A percentile compares a stretch with the other conserved stretches of the same genome.
Evolutionary conservation across 768 basidiomycete genomes (phyloP).

Genomic region (Termitomyces sp.): DNA sequence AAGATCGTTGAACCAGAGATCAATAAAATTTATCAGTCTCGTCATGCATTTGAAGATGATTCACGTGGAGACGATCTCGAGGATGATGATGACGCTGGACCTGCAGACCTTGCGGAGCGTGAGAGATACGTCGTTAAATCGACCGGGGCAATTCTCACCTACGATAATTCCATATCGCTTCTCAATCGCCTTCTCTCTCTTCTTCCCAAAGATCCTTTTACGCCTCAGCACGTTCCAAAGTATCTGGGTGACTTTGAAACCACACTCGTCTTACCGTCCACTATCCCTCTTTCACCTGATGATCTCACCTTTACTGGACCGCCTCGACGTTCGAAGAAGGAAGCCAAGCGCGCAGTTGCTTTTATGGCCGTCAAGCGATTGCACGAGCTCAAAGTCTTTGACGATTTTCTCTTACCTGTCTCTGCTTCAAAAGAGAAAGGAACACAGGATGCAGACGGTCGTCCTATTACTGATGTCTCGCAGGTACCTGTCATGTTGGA

Average conservation of each 20-base stretch:
- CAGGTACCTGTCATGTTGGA: constrained; percentile 49
- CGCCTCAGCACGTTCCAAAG: constrained; percentile 50
- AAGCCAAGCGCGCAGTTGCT: constrained; percentile 79
- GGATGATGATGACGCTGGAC: constrained; percentile 33
- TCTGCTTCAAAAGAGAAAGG: constrained; percentile 42
- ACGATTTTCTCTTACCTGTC: constrained; percentile 77
- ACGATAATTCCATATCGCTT: constrained; percentile 66
- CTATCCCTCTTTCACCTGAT: constrained; percentile 51
- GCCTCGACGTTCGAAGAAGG: constrained; percentile 58
- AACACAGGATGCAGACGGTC: constrained; percentile 50
- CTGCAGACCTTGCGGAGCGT: constrained; percentile 55
- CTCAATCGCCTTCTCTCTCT: constrained; percentile 75
- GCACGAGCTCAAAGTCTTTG: constrained; percentile 67
- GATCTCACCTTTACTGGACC: constrained; percentile 59
- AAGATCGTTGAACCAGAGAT: constrained; percentile 59
- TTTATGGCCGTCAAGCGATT: constrained; percentile 73
- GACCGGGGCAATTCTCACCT: constrained; percentile 77
- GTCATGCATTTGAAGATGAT: constrained; percentile 34
- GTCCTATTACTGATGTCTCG: constrained; percentile 34
- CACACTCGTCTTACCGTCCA: constrained; percentile 60
- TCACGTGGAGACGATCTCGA: constrained; percentile 38
- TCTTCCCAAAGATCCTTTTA: constrained; percentile 69
- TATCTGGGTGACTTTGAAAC: constrained; percentile 57
- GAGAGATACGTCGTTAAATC: constrained; percentile 69
- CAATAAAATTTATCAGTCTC: constrained; percentile 54